Evolutionary conservation across 371 early-diverging fungal genomes (phyloP).

Genomic region (Cokeromyces recurvatus): DNA sequence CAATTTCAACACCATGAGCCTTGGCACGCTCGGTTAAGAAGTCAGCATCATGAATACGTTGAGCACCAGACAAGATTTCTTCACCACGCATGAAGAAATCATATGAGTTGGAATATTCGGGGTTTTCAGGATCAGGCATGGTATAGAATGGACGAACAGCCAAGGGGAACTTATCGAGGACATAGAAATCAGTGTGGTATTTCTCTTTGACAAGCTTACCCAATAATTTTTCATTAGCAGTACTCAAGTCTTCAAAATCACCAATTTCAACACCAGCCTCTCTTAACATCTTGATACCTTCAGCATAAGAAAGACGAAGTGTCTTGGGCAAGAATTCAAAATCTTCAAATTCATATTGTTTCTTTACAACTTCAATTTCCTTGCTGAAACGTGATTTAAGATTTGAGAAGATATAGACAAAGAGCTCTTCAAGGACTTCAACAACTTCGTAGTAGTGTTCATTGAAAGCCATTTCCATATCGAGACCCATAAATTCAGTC

Average conservation of each 20-base stretch:
- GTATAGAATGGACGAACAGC: conserved; percentile 99
- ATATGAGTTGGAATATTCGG: conserved; percentile 96
- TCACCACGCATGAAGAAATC: conserved; percentile 99
- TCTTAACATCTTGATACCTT: conserved; percentile 92
- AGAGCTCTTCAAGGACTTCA: conserved; percentile 85
- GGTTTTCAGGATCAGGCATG: conserved; percentile 90
- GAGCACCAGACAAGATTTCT: conserved; percentile 99
- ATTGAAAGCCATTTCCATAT: conserved; percentile 99
- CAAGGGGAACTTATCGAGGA: conserved; percentile 99
- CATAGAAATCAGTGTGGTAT: conserved; percentile 98
- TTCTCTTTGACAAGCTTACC: conserved; percentile 94
- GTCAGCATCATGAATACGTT: conserved; percentile 95
- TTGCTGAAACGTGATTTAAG: conserved; percentile 76
- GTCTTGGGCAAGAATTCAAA: conserved; percentile 87
- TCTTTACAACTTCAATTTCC: conserved; percentile 87
- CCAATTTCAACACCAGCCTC: conserved; percentile 89
- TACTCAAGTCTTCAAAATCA: conserved; percentile 93
- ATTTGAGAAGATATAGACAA: conserved; percentile 90
- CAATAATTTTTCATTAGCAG: conserved; percentile 90
- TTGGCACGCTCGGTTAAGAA: conserved; percentile 82
- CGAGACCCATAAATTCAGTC: conserved; percentile 99
- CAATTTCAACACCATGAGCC: conserved; percentile 79
- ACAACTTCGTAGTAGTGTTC: conserved; percentile 98
- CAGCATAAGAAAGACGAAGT: conserved; percentile 82
- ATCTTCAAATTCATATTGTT: conserved; percentile 93